A percentile compares a stretch with the other conserved stretches of the same genome.
Evolutionary conservation across 768 basidiomycete species (phyloP).

Genomic region (Mycena rebaudengoi): DNA sequence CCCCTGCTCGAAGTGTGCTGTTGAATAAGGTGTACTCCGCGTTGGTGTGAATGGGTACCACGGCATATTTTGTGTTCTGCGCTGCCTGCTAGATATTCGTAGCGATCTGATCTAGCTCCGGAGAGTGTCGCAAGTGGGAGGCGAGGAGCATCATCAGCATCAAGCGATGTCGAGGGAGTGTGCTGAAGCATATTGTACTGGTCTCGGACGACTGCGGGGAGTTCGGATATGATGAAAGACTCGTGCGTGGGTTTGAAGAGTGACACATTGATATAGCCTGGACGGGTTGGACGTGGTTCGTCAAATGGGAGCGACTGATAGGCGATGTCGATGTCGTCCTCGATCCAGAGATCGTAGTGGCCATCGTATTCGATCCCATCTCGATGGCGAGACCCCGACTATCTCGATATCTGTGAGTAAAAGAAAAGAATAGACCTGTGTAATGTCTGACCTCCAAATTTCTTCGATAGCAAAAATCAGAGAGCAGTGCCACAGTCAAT

Average conservation of each 20-base stretch:
- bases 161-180: not conserved
- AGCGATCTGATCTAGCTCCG: not conserved
- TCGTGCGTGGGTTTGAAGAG: too few species aligned
- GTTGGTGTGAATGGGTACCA: slow-evolving; percentile 1
- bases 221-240: too few species aligned
- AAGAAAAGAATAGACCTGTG: too few species aligned
- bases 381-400: too few species aligned
- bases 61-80: slow-evolving; percentile 3
- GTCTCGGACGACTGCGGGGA: not conserved
- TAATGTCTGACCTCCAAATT: too few species aligned
- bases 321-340: too few species aligned
- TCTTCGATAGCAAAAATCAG: too few species aligned
- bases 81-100: not conserved
- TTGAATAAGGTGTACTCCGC: not conserved
- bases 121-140: not conserved
- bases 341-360: too few species aligned
- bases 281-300: not conserved
- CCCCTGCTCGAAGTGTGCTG: not conserved
- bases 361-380: too few species aligned
- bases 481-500: too few species aligned
- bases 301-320: too few species aligned
- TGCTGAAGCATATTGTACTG: not conserved
- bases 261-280: not conserved
- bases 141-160: not conserved
- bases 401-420: too few species aligned